phyloP scores from a whole-genome alignment of 2,329 filamentous ascomycete genomes.

The Xylaria sp. region DNA sequence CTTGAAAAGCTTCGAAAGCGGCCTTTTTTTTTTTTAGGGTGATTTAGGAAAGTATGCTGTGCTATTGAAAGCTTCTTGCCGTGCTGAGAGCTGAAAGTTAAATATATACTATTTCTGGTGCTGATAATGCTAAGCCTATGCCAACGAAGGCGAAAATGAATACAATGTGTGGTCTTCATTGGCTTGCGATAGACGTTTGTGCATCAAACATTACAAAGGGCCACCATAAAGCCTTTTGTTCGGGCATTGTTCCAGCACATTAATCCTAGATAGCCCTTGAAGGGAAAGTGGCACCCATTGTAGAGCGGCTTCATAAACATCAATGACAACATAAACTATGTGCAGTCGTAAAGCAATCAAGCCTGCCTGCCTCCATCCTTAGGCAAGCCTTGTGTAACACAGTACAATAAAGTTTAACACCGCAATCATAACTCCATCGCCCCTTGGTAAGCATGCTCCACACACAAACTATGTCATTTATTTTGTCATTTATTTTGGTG shows the following conservation, averaged over 20 bases:
- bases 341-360: constrained; percentile 22
- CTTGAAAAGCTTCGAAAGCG: not conserved
- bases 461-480: constrained; percentile 35
- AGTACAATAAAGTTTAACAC: constrained; percentile 29
- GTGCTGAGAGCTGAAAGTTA: too few relatives aligned
- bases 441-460: constrained; percentile 26
- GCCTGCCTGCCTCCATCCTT: constrained; percentile 24
- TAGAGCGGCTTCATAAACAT: constrained; percentile 21
- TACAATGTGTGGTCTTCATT: not conserved
- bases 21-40: not conserved
- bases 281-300: not conserved
- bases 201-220: constrained; percentile 6
- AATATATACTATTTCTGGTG: too few relatives aligned
- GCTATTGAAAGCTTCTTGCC: too few relatives aligned
- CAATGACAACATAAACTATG: constrained; percentile 29
- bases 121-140: not conserved
- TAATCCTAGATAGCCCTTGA: not conserved
- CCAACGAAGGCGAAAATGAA: not conserved
- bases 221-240: constrained; percentile 1
- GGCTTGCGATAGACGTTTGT: not conserved
- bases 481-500: constrained; percentile 50
- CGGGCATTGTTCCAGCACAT: not conserved
- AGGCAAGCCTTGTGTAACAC: constrained; percentile 16
- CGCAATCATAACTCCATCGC: constrained; percentile 35
- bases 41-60: not conserved